Percentiles rank a stretch among this genome's conserved stretches.
Evolutionary conservation across 495 filamentous ascomycete genomes (phyloP).

Genomic region (Lindgomyces ingoldianus): DNA sequence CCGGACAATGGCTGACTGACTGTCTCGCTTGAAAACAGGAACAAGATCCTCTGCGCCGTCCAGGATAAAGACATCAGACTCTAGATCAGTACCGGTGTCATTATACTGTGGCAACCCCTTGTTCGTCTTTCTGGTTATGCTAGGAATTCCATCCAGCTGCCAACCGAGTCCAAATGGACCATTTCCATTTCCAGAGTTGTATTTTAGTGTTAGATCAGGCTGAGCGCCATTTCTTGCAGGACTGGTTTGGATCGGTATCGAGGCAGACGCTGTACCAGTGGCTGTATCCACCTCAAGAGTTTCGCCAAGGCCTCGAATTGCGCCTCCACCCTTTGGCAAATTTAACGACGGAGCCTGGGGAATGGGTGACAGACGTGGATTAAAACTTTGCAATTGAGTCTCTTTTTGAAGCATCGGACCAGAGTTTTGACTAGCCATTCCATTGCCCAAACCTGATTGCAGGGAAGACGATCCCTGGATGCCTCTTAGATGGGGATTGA

Average conservation of each 20-base stretch:
- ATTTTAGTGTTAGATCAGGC: slow-evolving; percentile 32
- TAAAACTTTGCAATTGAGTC: too few relatives aligned
- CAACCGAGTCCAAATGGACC: slow-evolving; percentile 47
- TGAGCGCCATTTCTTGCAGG: neutral
- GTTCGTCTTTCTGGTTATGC: slow-evolving; percentile 40
- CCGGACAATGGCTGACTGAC: neutral
- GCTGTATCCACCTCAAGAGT: neutral
- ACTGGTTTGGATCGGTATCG: neutral
- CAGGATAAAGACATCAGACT: slow-evolving; percentile 37
- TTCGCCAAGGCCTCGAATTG: neutral
- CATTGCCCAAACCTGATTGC: too few relatives aligned
- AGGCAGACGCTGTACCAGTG: neutral
- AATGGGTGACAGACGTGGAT: too few relatives aligned
- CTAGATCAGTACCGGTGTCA: slow-evolving; percentile 2
- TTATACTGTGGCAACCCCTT: slow-evolving; percentile 41
- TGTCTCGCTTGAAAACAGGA: slow-evolving; percentile 1
- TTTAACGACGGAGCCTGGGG: neutral
- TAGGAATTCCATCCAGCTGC: slow-evolving; percentile 26
- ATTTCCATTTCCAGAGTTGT: slow-evolving; percentile 42
- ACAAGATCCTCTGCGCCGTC: slow-evolving; percentile 39
- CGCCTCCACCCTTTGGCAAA: slow-evolving; percentile 10
- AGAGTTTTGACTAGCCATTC: too few relatives aligned
- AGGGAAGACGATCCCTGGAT: too few relatives aligned
- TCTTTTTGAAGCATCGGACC: too few relatives aligned
- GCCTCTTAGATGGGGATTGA: too few relatives aligned